These are phyloP conservation scores for Acer negundo DNA, from an alignment of 345 rosid genomes.

Conservation along the genomic window DNA sequence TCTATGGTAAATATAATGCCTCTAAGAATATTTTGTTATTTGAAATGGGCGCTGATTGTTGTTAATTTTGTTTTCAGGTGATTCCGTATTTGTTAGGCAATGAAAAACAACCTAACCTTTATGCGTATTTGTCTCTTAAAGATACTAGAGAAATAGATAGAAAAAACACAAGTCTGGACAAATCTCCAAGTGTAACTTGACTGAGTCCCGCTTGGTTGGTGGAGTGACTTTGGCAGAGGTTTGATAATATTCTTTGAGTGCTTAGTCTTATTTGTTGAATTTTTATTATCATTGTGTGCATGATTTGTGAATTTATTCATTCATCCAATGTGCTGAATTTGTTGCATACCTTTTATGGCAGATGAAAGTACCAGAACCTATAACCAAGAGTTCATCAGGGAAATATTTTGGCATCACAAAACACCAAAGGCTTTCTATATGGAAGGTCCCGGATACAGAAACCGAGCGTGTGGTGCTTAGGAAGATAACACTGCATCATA, in stretches of 20 bases:
- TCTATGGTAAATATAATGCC: constrained; percentile 60
- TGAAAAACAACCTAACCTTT: constrained; percentile 39
- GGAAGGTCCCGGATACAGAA: constrained; percentile 70
- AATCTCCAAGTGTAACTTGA: constrained; percentile 71
- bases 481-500: constrained; percentile 81
- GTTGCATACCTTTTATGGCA: constrained; percentile 28
- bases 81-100: constrained; percentile 62
- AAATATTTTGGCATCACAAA: constrained; percentile 58
- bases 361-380: constrained; percentile 59
- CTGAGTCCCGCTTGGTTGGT: constrained; percentile 56
- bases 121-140: constrained; percentile 73
- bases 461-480: constrained; percentile 40
- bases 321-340: not conserved
- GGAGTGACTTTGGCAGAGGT: constrained; percentile 81
- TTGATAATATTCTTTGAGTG: too few relatives aligned
- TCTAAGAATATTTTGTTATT: not conserved
- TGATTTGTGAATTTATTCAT: not conserved
- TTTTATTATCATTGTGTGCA: not conserved
- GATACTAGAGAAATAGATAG: constrained; percentile 25
- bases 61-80: constrained; percentile 49
- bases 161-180: constrained; percentile 40
- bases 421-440: constrained; percentile 61
- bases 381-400: constrained; percentile 65
- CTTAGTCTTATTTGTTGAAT: too few relatives aligned
- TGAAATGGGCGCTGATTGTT: constrained; percentile 2